phyloP scores from a whole-genome alignment of 345 rosid genomes.

The Hibiscus tridactylites region DNA sequence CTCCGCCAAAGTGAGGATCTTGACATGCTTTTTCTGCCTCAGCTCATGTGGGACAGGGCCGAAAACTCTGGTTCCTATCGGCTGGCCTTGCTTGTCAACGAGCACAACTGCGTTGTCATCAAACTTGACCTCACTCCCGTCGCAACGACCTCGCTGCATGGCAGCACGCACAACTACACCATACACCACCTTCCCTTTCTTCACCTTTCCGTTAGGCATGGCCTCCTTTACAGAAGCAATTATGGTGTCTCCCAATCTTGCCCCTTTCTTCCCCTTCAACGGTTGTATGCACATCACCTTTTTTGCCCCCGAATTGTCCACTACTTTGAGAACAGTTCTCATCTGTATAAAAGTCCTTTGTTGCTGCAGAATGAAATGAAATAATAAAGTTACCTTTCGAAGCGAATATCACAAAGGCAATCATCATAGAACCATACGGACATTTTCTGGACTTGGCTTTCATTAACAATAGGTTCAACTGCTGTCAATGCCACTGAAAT shows the following conservation, averaged over 20 bases:
- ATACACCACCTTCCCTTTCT: constrained; percentile 77
- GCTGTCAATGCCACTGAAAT: not conserved
- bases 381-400: not conserved
- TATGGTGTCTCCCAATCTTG: constrained; percentile 71
- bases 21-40: constrained; percentile 66
- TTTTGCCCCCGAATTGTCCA: constrained; percentile 84
- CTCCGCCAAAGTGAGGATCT: constrained; percentile 73
- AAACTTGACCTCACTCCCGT: constrained; percentile 83
- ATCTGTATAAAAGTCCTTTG: constrained; percentile 81
- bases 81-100: constrained; percentile 72
- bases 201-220: constrained; percentile 75
- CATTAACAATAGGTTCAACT: not conserved
- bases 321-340: constrained; percentile 80
- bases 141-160: constrained; percentile 86
- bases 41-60: constrained; percentile 93
- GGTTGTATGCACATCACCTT: constrained; percentile 90
- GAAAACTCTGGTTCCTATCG: constrained; percentile 75
- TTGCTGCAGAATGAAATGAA: constrained; percentile 32
- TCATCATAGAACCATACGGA: not conserved
- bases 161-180: constrained; percentile 90
- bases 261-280: constrained; percentile 67
- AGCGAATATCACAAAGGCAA: not conserved
- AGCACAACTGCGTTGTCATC: constrained; percentile 91
- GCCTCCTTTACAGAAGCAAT: constrained; percentile 92
- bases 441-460: not conserved